Conservation (phyloP, 495 filamentous ascomycete genomes). For the Halenospora varia region DNA sequence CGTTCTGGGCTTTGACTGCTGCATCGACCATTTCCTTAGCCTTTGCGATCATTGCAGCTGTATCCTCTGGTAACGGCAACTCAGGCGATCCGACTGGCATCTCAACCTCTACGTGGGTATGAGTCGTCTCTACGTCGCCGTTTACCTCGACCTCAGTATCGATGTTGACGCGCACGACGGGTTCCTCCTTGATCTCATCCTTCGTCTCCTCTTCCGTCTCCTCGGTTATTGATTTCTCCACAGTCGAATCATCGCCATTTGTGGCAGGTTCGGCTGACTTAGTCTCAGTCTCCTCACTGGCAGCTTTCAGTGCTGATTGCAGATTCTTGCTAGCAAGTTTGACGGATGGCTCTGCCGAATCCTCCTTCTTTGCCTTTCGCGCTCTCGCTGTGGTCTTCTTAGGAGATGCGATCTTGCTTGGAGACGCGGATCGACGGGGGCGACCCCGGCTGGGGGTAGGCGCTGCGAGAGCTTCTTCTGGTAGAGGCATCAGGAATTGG, state of each 20-base stretch:
- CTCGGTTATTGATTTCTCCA: conserved; percentile 34
- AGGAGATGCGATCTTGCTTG: conserved; percentile 54
- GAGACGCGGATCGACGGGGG: conserved; percentile 54
- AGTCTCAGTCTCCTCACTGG: neutral
- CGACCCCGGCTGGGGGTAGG: conserved; percentile 27
- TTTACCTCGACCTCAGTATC: conserved; percentile 62
- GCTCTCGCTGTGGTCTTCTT: conserved; percentile 21
- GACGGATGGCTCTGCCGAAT: conserved; percentile 46
- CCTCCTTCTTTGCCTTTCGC: conserved; percentile 46
- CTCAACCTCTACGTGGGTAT: conserved; percentile 78
- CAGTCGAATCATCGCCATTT: conserved; percentile 29
- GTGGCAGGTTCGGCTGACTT: neutral
- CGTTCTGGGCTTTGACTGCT: conserved; percentile 55
- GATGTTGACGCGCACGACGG: conserved; percentile 65
- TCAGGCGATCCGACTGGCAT: conserved; percentile 64
- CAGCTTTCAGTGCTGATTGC: conserved; percentile 13
- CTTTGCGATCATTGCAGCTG: conserved; percentile 75
- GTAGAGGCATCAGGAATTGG: conserved; percentile 49
- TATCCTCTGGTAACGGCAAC: conserved; percentile 66
- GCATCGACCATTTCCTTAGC: conserved; percentile 89
- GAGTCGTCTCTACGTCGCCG: conserved; percentile 59
- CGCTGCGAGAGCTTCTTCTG: conserved; percentile 38
- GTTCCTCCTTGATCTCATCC: conserved; percentile 39
- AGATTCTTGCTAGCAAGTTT: conserved; percentile 41
- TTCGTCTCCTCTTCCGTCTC: conserved; percentile 30